These are phyloP conservation scores for Avicennia marina DNA, from an alignment of 257 asterid species.

Conservation along the genomic window DNA sequence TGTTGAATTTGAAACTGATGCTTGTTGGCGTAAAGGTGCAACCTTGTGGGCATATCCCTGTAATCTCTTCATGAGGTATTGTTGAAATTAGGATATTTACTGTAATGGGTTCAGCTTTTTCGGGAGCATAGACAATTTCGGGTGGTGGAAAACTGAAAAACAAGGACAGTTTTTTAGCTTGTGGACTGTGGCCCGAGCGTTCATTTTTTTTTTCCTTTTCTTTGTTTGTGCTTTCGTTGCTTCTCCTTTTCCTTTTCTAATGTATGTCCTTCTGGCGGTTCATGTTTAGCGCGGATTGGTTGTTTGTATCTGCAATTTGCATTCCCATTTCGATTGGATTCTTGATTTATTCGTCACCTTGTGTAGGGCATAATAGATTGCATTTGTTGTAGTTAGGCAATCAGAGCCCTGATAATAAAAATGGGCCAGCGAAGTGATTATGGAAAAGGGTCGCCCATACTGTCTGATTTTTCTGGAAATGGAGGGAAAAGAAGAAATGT, in stretches of 20 bases:
- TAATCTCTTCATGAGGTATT: too few relatives aligned
- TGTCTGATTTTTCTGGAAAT: constrained; percentile 43
- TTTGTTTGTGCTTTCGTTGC: background rate
- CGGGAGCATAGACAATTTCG: too few relatives aligned
- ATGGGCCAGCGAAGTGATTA: constrained; percentile 72
- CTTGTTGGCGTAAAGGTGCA: too few relatives aligned
- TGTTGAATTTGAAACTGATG: too few relatives aligned
- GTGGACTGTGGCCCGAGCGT: too few relatives aligned
- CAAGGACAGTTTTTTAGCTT: too few relatives aligned
- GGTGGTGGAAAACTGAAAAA: too few relatives aligned
- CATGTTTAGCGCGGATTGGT: constrained; percentile 1
- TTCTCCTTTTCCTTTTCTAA: background rate
- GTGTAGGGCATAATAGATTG: constrained; percentile 11
- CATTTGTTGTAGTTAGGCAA: constrained; percentile 12
- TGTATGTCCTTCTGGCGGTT: too few relatives aligned
- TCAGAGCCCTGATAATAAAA: background rate
- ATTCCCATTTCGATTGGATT: constrained; percentile 9
- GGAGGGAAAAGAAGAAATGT: constrained; percentile 54
- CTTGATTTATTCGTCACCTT: constrained; percentile 9
- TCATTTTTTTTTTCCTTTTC: background rate
- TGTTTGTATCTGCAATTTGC: constrained; percentile 1
- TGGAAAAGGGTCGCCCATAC: constrained; percentile 43
- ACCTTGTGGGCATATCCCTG: too few relatives aligned
- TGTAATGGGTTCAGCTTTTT: too few relatives aligned
- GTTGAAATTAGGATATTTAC: too few relatives aligned